phyloP scores from a whole-genome alignment of 2,329 filamentous ascomycete species.

The Paecilomyces sp. region DNA sequence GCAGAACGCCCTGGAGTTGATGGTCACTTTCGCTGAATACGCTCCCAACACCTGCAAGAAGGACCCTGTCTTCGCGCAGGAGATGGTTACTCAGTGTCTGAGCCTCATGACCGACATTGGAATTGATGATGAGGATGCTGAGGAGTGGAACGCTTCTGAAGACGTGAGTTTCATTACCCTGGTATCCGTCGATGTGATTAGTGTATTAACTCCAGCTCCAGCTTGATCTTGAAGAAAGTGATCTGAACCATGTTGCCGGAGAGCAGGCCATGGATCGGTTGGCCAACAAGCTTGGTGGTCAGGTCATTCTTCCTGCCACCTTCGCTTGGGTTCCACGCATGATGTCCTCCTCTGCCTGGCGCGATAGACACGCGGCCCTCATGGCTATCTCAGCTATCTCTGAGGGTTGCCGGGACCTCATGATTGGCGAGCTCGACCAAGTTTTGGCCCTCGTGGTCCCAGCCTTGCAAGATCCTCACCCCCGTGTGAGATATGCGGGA shows the following conservation, averaged over 20 bases:
- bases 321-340: slow-evolving; percentile 97
- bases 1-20: slow-evolving; percentile 91
- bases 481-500: slow-evolving; percentile 91
- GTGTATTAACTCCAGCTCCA: slow-evolving; percentile 28
- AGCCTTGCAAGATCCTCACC: slow-evolving; percentile 79
- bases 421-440: slow-evolving; percentile 90
- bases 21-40: slow-evolving; percentile 96
- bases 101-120: slow-evolving; percentile 98
- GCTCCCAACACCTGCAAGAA: slow-evolving; percentile 92
- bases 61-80: slow-evolving; percentile 79
- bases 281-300: slow-evolving; percentile 94
- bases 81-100: slow-evolving; percentile 98
- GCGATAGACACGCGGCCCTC: slow-evolving; percentile 88
- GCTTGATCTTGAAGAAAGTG: slow-evolving; percentile 92
- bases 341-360: slow-evolving; percentile 93
- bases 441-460: slow-evolving; percentile 93
- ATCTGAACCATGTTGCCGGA: slow-evolving; percentile 93
- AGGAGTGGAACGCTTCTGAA: slow-evolving; percentile 87
- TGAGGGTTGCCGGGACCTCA: slow-evolving; percentile 90
- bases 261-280: slow-evolving; percentile 98
- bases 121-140: slow-evolving; percentile 85
- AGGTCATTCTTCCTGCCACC: slow-evolving; percentile 82
- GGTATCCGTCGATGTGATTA: neutral
- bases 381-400: slow-evolving; percentile 99
- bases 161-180: slow-evolving; percentile 54